phyloP scores from a whole-genome alignment of 2,329 filamentous ascomycete species.

The Ceratocystis lukuohia region DNA sequence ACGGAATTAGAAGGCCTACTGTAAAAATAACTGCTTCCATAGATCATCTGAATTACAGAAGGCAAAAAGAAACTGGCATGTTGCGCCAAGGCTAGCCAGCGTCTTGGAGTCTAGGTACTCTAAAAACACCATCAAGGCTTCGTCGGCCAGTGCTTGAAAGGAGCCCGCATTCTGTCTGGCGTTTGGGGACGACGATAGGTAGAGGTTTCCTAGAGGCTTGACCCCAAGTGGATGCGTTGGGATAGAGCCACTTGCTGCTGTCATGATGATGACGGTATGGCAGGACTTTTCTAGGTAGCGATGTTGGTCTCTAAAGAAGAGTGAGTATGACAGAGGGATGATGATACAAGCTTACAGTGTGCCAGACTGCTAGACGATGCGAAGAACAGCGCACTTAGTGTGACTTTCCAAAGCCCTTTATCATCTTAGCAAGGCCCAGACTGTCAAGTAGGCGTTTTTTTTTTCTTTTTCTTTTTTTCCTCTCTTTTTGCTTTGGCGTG shows the following conservation, averaged over 20 bases:
- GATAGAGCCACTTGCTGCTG: constrained; percentile 35
- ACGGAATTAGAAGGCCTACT: constrained; percentile 43
- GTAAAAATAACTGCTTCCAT: constrained; percentile 74
- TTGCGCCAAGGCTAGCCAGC: constrained; percentile 54
- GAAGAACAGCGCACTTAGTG: not conserved
- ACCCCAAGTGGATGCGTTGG: constrained; percentile 70
- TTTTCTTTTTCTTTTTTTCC: not conserved
- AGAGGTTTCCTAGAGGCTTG: constrained; percentile 76
- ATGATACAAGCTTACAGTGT: not conserved
- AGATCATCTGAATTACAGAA: constrained; percentile 74
- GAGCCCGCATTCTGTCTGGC: constrained; percentile 38
- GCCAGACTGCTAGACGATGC: not conserved
- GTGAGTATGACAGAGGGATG: not conserved
- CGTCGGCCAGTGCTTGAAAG: constrained; percentile 62
- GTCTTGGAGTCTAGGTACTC: constrained; percentile 56
- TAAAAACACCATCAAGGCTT: constrained; percentile 60
- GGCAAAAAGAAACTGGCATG: constrained; percentile 77
- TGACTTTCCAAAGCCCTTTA: not conserved
- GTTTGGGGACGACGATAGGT: constrained; percentile 36
- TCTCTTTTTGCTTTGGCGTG: not conserved
- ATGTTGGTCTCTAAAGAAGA: too few relatives aligned
- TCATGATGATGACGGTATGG: not conserved
- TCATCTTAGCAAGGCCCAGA: not conserved
- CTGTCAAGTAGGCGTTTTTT: not conserved
- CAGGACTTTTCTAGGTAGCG: not conserved